These are phyloP conservation scores for Diaporthe sp. DNA, from an alignment of 2,329 filamentous ascomycete species.

Conservation along the genomic window DNA sequence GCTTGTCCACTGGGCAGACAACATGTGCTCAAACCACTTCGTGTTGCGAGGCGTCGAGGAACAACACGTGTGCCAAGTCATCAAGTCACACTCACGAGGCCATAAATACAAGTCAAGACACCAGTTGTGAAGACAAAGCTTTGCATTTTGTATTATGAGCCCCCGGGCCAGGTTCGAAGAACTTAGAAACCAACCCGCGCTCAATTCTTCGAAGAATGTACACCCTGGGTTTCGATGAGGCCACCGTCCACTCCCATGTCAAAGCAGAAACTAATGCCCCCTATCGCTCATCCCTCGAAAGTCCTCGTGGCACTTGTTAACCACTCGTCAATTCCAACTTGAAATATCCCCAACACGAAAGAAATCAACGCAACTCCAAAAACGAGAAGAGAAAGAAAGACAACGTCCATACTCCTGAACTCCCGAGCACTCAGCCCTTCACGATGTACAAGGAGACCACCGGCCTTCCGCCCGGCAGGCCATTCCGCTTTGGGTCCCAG, in stretches of 20 bases:
- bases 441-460: conserved; percentile 74
- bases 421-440: conserved; percentile 57
- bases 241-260: not conserved
- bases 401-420: accelerated
- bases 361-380: not conserved
- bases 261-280: accelerated
- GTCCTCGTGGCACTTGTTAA: not conserved
- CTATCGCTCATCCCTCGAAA: not conserved
- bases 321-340: not conserved
- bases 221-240: not conserved
- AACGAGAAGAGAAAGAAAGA: not conserved
- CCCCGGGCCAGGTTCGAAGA: not conserved
- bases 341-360: not conserved
- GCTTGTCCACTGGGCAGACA: no score
- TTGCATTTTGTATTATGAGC: not conserved
- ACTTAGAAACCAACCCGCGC: not conserved
- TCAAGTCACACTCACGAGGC: not conserved
- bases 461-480: conserved; percentile 62
- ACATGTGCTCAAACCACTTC: not conserved
- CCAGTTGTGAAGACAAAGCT: not conserved
- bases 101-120: no score
- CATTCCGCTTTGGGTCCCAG: conserved; percentile 68
- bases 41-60: not conserved
- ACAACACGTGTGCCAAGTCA: not conserved
- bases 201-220: not conserved